Percentiles rank a stretch among this genome's conserved stretches.
Evolutionary conservation across 768 basidiomycete genomes (phyloP).

Genomic region (Termitomyces sp.): DNA sequence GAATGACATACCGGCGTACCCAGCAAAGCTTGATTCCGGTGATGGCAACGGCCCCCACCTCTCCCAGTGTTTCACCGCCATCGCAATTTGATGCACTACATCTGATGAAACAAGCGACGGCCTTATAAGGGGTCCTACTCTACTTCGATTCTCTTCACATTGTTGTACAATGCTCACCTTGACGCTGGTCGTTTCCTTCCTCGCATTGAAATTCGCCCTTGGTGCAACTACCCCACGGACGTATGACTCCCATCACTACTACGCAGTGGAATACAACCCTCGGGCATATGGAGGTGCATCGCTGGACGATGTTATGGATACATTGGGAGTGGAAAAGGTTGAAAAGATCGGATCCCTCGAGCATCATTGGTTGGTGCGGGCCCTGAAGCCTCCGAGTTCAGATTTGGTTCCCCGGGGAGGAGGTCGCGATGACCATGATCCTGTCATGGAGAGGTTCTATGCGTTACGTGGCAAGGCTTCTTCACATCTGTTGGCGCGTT

Average conservation of each 20-base stretch:
- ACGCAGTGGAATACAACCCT: constrained; percentile 66
- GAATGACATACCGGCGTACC: neutral
- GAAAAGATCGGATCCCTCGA: constrained; percentile 81
- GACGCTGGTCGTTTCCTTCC: constrained; percentile 25
- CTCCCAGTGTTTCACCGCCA: neutral
- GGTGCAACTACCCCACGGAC: constrained; percentile 39
- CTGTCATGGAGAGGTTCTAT: constrained; percentile 44
- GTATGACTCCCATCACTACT: constrained; percentile 74
- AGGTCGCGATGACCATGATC: constrained; percentile 25
- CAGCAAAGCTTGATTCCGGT: neutral
- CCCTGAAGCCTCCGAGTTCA: constrained; percentile 28
- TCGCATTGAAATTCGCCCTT: constrained; percentile 21
- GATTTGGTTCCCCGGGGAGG: constrained; percentile 26
- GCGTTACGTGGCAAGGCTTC: constrained; percentile 32
- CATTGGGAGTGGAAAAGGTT: constrained; percentile 78
- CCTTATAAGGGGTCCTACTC: neutral
- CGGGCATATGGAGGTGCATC: constrained; percentile 32
- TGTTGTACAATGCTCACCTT: constrained; percentile 24
- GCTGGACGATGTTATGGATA: constrained; percentile 50
- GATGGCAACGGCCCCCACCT: neutral
- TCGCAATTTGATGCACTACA: constrained; percentile 6
- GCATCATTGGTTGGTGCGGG: constrained; percentile 80
- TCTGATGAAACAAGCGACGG: constrained; percentile 6
- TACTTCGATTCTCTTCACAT: constrained; percentile 4
- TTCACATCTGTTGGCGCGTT: constrained; percentile 31